A percentile compares a stretch with the other conserved stretches of the same genome.
These are phyloP conservation scores for Solanum pimpinellifolium DNA, from an alignment of 257 asterid species.

Conservation along the genomic window DNA sequence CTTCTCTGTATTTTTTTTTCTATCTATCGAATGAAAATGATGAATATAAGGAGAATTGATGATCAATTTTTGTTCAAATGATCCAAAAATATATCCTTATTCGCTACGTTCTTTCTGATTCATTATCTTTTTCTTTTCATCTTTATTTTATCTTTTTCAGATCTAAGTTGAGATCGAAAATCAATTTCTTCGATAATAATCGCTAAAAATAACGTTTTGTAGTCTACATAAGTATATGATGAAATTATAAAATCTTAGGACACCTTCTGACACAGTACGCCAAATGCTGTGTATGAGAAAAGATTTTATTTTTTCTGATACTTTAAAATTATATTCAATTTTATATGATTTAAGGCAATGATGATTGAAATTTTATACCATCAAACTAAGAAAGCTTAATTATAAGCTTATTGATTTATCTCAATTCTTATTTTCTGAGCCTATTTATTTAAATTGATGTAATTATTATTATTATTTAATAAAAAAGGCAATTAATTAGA, in stretches of 20 bases:
- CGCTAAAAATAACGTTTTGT: too few species aligned
- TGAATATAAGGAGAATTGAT: conserved; percentile 2
- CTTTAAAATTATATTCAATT: background rate
- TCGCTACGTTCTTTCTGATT: conserved; percentile 40
- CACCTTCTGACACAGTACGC: conserved; percentile 33
- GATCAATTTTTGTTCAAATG: conserved; percentile 2
- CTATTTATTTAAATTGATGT: background rate
- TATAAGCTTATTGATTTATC: background rate
- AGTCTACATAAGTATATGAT: background rate
- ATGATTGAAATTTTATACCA: background rate
- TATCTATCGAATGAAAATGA: conserved; percentile 7
- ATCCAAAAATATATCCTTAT: conserved; percentile 1
- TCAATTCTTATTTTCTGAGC: background rate
- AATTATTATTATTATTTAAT: too few species aligned
- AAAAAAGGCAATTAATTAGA: background rate
- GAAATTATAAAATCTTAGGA: conserved; percentile 27
- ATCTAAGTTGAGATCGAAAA: too few species aligned
- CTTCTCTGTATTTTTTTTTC: too few species aligned
- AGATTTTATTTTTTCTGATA: conserved; percentile 12
- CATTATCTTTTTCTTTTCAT: background rate
- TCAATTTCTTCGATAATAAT: too few species aligned
- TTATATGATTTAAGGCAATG: background rate
- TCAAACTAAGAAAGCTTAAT: background rate
- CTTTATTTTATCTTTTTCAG: too few species aligned
- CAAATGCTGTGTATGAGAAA: conserved; percentile 29